Percentiles rank a stretch among this genome's conserved stretches.
Conservation (phyloP, 768 basidiomycete genomes). For the Tricholoma matsutake region DNA sequence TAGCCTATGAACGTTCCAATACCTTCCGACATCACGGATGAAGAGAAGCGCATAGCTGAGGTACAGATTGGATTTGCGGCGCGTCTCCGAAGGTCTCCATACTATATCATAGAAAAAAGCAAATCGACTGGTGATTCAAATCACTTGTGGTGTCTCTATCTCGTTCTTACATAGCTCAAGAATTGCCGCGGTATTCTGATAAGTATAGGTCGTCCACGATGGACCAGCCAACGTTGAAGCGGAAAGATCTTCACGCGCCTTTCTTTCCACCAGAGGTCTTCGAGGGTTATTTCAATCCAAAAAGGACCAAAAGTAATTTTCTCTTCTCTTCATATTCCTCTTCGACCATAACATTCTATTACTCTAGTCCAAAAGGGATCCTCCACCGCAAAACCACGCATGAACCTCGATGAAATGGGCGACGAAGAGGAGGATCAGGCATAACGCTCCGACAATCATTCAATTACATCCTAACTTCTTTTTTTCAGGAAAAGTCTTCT, state of each 20-base stretch:
- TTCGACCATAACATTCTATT: neutral
- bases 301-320: constrained; percentile 51
- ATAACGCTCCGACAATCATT: constrained; percentile 3
- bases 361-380: constrained; percentile 25
- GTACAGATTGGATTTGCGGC: constrained; percentile 64
- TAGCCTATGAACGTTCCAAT: constrained; percentile 71
- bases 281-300: constrained; percentile 77
- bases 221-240: constrained; percentile 64
- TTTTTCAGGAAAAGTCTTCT: constrained; percentile 59
- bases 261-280: constrained; percentile 80
- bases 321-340: neutral
- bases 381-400: constrained; percentile 32
- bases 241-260: constrained; percentile 64
- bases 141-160: constrained; percentile 18
- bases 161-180: constrained; percentile 33
- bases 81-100: constrained; percentile 66
- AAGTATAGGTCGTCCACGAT: constrained; percentile 66
- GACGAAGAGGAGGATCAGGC: constrained; percentile 65
- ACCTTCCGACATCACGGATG: constrained; percentile 59
- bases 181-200: constrained; percentile 80
- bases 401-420: constrained; percentile 66
- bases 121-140: constrained; percentile 52
- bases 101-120: constrained; percentile 69
- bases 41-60: constrained; percentile 64
- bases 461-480: neutral